Evolutionary conservation across 306 rosid species (phyloP), one percentile per base, ranked within the genome.

Genomic region (Luffa aegyptiaca): DNA sequence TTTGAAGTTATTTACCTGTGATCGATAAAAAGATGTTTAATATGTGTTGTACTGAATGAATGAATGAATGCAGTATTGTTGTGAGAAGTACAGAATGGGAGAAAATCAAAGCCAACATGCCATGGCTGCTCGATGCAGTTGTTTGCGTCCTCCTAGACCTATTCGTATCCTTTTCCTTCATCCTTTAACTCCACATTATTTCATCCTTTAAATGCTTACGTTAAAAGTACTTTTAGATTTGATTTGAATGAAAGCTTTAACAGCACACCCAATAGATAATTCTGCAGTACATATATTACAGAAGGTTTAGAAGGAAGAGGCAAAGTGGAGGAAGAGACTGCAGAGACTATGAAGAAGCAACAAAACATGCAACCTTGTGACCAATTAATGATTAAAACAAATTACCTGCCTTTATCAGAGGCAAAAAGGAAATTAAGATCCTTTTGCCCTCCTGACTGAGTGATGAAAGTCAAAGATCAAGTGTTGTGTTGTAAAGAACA

Each of bases 51-150:
- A 39, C 5, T 61, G 39, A 36, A 13, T 14, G 12, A 62, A 26
- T 10, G 44, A 63, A 63, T 12, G 1, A 8, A n/a, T 18, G 88
- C 90, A 95, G 98, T 75, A 95, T 95, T 81, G 86, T 95, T 44
- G 92, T 90, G 66, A 82, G 98, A 84, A 90, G 86, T 35, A 87
- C 78, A 1, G 93, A 92, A 78, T 91, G 98, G 98, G 88, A 82
- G 35, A 91, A 79, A 72, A 95, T 91, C 84, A 87, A 88, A 85
- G 97, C 97, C 1, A 95, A 95, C 61, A 77, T 95, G 93, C 86
- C 98, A 39, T 95, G 98, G 98, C 75, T 95, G 84, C 84, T 95
- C 84, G 98, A 95, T 88, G 98, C 97, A 13, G 80, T 39, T n/a
- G 95, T 88, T 44, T 94, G 97, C 33, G 98, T 94, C 81, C 89